phyloP scores from a whole-genome alignment of 2,329 filamentous ascomycete species.

The Mycogone perniciosa region DNA sequence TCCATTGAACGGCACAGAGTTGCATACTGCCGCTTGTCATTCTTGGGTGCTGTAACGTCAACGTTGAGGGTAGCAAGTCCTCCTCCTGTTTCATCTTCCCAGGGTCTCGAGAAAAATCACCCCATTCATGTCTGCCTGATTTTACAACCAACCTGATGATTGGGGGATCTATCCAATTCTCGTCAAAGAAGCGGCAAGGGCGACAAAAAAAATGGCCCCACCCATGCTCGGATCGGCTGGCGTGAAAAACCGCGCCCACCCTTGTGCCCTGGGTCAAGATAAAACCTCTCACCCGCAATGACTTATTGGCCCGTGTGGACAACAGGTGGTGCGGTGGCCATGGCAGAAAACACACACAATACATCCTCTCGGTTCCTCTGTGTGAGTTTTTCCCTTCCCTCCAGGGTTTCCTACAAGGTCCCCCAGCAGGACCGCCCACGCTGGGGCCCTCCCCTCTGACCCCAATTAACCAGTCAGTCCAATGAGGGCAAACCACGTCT shows the following conservation, averaged over 20 bases:
- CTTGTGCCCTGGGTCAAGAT: not conserved
- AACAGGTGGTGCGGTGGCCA: not conserved
- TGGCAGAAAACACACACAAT: not conserved
- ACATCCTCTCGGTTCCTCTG: not conserved
- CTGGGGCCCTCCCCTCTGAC: no score
- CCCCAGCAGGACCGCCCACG: slow-evolving; percentile 10
- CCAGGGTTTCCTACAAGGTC: slow-evolving; percentile 11
- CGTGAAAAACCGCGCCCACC: not conserved
- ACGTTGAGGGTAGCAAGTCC: not conserved
- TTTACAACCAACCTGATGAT: not conserved
- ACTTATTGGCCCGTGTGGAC: not conserved
- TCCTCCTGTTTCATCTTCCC: not conserved
- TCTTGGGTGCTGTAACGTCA: not conserved
- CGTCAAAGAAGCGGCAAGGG: not conserved
- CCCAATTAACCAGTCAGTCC: slow-evolving; percentile 15
- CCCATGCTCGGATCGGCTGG: not conserved
- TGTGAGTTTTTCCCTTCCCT: slow-evolving; percentile 6
- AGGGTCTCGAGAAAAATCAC: no score
- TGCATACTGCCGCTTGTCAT: not conserved
- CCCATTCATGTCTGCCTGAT: no score
- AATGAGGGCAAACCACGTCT: slow-evolving; percentile 32
- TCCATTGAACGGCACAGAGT: not conserved
- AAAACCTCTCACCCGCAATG: not conserved
- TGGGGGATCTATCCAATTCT: not conserved
- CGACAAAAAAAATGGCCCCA: not conserved